Evolutionary conservation across 345 rosid species (phyloP).

Genomic region (Brassica carinata): DNA sequence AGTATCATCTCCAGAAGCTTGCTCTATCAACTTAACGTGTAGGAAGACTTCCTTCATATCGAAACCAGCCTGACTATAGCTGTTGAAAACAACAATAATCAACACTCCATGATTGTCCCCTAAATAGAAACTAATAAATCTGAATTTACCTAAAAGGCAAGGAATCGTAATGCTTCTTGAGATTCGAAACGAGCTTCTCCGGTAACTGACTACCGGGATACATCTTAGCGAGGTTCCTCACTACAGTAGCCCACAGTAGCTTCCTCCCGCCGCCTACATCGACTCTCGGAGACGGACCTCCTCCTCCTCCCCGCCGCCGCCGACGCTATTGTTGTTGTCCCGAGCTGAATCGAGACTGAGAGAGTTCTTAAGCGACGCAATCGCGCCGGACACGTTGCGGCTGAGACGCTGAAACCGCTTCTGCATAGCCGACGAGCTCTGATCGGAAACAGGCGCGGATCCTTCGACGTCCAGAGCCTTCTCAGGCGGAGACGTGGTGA

Average conservation of each 20-base stretch:
- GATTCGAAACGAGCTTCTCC: conserved; percentile 89
- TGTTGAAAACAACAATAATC: conserved; percentile 34
- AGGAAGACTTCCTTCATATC: conserved; percentile 94
- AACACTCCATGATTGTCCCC: conserved; percentile 16
- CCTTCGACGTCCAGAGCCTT: conserved; percentile 21
- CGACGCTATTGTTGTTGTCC: conserved; percentile 38
- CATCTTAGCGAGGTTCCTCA: conserved; percentile 84
- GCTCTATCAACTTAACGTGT: conserved; percentile 91
- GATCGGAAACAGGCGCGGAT: conserved; percentile 34
- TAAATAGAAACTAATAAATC: conserved; percentile 11
- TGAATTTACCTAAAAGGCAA: conserved; percentile 79
- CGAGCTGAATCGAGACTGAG: conserved; percentile 73
- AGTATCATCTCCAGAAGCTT: conserved; percentile 75
- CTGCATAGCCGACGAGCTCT: conserved; percentile 63
- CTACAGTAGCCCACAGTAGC: conserved; percentile 86
- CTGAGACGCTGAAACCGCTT: conserved; percentile 77
- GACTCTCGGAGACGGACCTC: conserved; percentile 37
- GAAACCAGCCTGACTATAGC: conserved; percentile 89
- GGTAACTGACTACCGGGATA: conserved; percentile 95
- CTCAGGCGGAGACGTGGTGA: conserved; percentile 26
- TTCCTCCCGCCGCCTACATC: conserved; percentile 61
- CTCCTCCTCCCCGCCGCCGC: conserved; percentile 2
- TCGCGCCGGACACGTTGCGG: conserved; percentile 86
- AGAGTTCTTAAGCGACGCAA: conserved; percentile 84
- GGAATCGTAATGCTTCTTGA: conserved; percentile 93